Evolutionary conservation across 2,329 filamentous ascomycete genomes (phyloP).

Genomic region (Pseudogymnoascus sp.): DNA sequence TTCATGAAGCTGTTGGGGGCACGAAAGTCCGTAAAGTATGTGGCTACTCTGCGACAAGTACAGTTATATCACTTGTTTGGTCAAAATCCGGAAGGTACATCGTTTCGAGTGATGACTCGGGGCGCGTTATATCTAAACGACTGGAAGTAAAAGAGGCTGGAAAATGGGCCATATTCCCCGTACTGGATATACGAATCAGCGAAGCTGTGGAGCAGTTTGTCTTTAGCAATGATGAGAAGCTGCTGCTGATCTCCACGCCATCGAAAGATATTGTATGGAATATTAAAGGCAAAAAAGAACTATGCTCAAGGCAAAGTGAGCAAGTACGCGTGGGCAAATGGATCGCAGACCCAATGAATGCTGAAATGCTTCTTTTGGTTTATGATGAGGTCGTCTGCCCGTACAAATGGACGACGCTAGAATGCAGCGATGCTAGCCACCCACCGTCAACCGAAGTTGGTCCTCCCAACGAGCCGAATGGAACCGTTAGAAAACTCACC

Average conservation of each 20-base stretch:
- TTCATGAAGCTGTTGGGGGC: slow-evolving; percentile 13
- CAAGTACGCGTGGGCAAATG: neutral
- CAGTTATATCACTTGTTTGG: neutral
- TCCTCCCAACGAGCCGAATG: neutral
- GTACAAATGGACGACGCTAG: neutral
- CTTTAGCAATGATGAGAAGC: slow-evolving; percentile 13
- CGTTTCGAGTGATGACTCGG: slow-evolving; percentile 16
- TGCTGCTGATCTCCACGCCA: slow-evolving; percentile 11
- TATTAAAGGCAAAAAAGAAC: neutral
- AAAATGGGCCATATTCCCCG: slow-evolving; percentile 15
- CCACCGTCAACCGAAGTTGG: neutral
- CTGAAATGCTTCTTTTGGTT: neutral
- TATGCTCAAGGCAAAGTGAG: neutral
- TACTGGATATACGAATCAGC: slow-evolving; percentile 11
- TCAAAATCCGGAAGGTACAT: slow-evolving; percentile 12
- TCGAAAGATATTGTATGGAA: neutral
- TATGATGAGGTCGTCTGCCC: neutral
- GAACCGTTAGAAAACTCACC: neutral
- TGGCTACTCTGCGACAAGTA: neutral
- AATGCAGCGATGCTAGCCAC: neutral
- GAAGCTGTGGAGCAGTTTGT: slow-evolving; percentile 11
- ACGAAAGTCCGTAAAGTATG: slow-evolving; percentile 5
- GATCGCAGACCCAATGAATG: neutral
- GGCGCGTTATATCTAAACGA: slow-evolving; percentile 14
- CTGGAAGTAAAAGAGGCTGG: slow-evolving; percentile 1